Evolutionary conservation across 768 basidiomycete species (phyloP).

Genomic region (Coprinopsis sp.): DNA sequence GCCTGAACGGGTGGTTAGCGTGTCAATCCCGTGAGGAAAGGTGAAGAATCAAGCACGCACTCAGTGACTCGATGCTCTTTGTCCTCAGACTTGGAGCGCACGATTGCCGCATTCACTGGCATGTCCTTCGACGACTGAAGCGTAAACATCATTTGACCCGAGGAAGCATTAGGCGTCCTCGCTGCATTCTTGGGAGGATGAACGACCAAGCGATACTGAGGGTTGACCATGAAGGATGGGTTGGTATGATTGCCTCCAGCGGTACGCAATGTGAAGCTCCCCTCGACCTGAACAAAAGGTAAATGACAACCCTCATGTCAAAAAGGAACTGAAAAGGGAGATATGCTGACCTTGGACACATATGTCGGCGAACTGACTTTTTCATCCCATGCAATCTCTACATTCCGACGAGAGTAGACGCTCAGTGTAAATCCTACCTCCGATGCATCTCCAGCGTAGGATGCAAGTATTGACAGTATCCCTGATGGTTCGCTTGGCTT

Average conservation of each 20-base stretch:
- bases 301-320: neutral
- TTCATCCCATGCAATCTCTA: constrained; percentile 45
- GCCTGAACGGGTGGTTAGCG: constrained; percentile 25
- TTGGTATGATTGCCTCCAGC: constrained; percentile 81
- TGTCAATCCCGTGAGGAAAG: neutral
- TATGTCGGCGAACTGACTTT: constrained; percentile 33
- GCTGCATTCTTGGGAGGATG: constrained; percentile 21
- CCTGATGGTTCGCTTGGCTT: constrained; percentile 31
- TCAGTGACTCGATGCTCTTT: constrained; percentile 58
- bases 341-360: constrained; percentile 32
- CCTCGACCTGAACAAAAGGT: constrained; percentile 62
- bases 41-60: constrained; percentile 41
- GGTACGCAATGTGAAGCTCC: constrained; percentile 59
- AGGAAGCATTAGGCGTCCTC: neutral
- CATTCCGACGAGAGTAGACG: constrained; percentile 42
- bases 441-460: constrained; percentile 61
- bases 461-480: constrained; percentile 50
- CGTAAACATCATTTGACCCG: constrained; percentile 38
- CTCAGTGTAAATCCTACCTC: constrained; percentile 68
- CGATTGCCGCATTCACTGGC: constrained; percentile 66
- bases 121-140: constrained; percentile 58
- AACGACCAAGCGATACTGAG: constrained; percentile 75
- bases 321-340: neutral
- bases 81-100: constrained; percentile 72
- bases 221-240: constrained; percentile 85